Conservation (phyloP, 2,329 filamentous ascomycete species). For the Ophidiomyces ophidiicola region DNA sequence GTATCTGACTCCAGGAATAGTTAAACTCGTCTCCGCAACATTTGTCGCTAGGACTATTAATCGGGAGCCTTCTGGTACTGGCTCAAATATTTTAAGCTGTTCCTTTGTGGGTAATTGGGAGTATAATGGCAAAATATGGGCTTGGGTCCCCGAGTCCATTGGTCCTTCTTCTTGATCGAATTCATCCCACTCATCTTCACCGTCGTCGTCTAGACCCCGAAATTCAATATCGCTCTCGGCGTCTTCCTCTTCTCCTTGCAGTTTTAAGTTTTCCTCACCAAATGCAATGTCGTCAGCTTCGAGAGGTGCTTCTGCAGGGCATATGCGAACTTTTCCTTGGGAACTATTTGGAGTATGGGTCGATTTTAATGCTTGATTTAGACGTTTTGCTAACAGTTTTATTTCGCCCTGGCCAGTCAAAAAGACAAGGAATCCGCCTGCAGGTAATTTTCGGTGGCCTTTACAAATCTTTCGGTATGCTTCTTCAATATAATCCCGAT, state of each 20-base stretch:
- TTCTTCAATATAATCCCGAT: slow-evolving; percentile 81
- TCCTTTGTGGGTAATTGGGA: slow-evolving; percentile 83
- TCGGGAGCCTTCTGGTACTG: slow-evolving; percentile 67
- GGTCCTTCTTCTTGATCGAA: slow-evolving; percentile 55
- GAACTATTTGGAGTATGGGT: slow-evolving; percentile 40
- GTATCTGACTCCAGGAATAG: slow-evolving; percentile 87
- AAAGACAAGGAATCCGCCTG: slow-evolving; percentile 86
- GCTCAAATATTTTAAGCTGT: slow-evolving; percentile 80
- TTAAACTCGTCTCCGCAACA: slow-evolving; percentile 92
- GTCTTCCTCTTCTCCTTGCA: slow-evolving; percentile 43
- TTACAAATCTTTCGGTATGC: slow-evolving; percentile 74
- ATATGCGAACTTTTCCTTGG: slow-evolving; percentile 59
- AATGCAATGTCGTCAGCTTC: slow-evolving; percentile 83
- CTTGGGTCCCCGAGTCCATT: slow-evolving; percentile 49
- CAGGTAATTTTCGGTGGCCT: slow-evolving; percentile 79
- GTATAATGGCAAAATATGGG: slow-evolving; percentile 87
- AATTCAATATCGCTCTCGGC: slow-evolving; percentile 48
- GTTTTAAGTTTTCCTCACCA: slow-evolving; percentile 42
- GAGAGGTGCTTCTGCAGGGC: slow-evolving; percentile 62
- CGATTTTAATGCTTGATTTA: slow-evolving; percentile 57
- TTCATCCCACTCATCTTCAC: slow-evolving; percentile 53
- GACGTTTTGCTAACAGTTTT: slow-evolving; percentile 60
- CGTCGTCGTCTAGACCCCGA: slow-evolving; percentile 44
- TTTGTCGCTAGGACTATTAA: slow-evolving; percentile 89
- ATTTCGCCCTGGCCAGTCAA: slow-evolving; percentile 92